Conservation (phyloP, 2,329 filamentous ascomycete species). For the Neodidymelliopsis sp. region DNA sequence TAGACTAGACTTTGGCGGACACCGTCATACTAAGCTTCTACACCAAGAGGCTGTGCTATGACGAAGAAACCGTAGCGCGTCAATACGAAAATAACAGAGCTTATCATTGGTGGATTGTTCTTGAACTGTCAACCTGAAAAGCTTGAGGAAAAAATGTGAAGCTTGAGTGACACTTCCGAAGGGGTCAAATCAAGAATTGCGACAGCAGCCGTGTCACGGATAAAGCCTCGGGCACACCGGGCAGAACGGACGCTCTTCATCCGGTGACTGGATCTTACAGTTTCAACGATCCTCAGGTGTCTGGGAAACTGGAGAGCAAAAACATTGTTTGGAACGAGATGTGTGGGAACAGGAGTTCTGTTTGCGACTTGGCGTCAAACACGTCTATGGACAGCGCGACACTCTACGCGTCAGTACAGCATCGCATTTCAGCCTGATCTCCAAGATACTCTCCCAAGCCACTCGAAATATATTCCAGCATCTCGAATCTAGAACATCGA, state of each 20-base stretch:
- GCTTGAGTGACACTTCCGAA: conserved; percentile 13
- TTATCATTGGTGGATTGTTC: conserved; percentile 7
- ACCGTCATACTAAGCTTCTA: conserved; percentile 14
- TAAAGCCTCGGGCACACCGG: neutral
- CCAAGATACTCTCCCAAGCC: too few relatives aligned
- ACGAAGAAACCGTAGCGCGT: neutral
- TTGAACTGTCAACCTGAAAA: conserved; percentile 1
- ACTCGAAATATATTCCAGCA: too few relatives aligned
- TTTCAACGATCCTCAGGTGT: neutral
- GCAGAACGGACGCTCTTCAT: neutral
- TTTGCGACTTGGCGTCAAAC: conserved; percentile 17
- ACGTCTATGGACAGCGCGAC: conserved; percentile 4
- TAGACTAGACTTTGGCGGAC: conserved; percentile 8
- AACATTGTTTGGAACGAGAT: conserved; percentile 8
- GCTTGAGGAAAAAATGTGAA: conserved; percentile 9
- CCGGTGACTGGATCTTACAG: neutral
- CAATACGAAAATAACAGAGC: neutral
- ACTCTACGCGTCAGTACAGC: neutral
- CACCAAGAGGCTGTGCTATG: conserved; percentile 15
- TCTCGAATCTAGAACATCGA: too few relatives aligned
- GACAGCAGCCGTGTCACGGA: conserved; percentile 13
- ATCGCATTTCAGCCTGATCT: neutral
- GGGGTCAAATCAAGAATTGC: neutral
- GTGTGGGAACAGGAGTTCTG: conserved; percentile 12
- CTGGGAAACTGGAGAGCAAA: neutral